phyloP scores from a whole-genome alignment of 495 filamentous ascomycete species.

The Emericellopsis terricola region DNA sequence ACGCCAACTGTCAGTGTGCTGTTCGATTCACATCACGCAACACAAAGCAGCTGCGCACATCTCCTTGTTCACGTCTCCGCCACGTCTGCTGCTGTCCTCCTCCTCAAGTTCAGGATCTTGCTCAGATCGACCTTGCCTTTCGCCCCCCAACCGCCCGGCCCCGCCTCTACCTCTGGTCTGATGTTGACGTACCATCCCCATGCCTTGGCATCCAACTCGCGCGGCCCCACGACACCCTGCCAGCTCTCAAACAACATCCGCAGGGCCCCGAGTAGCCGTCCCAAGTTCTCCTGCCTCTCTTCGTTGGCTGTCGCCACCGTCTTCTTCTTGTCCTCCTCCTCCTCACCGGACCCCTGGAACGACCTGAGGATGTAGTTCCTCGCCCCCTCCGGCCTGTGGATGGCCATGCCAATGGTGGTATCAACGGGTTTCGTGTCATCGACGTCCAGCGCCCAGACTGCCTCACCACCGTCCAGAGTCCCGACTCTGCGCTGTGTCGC shows the following conservation, averaged over 20 bases:
- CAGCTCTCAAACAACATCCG: slow-evolving; percentile 55
- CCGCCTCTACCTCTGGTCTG: slow-evolving; percentile 51
- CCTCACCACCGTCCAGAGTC: slow-evolving; percentile 25
- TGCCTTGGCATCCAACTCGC: slow-evolving; percentile 53
- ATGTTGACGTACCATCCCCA: slow-evolving; percentile 70
- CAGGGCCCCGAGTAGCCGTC: slow-evolving; percentile 43
- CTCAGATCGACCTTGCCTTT: slow-evolving; percentile 49
- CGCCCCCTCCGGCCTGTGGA: slow-evolving; percentile 47
- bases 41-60: no score
- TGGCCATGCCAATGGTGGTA: slow-evolving; percentile 32
- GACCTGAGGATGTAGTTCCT: slow-evolving; percentile 40
- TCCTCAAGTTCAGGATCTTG: slow-evolving; percentile 45
- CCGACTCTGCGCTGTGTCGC: slow-evolving; percentile 21
- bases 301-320: slow-evolving; percentile 13
- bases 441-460: slow-evolving; percentile 66
- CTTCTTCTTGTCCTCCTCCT: slow-evolving; percentile 17
- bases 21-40: no score
- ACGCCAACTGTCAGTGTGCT: no score
- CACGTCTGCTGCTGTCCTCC: slow-evolving; percentile 18
- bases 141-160: slow-evolving; percentile 62
- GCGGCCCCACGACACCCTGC: slow-evolving; percentile 31
- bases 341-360: slow-evolving; percentile 25
- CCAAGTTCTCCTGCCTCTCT: slow-evolving; percentile 49
- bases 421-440: slow-evolving; percentile 34
- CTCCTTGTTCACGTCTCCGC: no score